Conservation (phyloP, 441 rosid species). For the Erodium trifolium region DNA sequence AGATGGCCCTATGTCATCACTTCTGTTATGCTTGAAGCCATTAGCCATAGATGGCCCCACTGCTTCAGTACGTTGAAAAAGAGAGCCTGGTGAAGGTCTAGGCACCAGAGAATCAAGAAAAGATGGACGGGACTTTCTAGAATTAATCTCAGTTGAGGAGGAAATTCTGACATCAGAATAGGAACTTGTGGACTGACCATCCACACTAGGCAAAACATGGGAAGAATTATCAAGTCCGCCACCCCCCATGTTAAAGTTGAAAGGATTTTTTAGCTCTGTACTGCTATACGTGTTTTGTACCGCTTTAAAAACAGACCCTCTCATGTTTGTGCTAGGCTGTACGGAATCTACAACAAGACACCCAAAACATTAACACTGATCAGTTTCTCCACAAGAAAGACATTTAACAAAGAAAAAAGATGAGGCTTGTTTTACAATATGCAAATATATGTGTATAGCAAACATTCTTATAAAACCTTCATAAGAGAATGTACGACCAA, state of each 20-base stretch:
- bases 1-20: slow-evolving; percentile 31
- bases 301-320: slow-evolving; percentile 37
- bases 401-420: background rate
- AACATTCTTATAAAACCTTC: slow-evolving; percentile 27
- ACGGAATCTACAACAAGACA: slow-evolving; percentile 32
- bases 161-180: slow-evolving; percentile 39
- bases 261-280: slow-evolving; percentile 26
- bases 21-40: slow-evolving; percentile 30
- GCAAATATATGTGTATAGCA: slow-evolving; percentile 8
- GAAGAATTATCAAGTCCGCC: slow-evolving; percentile 38
- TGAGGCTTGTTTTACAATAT: background rate
- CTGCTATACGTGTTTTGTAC: slow-evolving; percentile 25
- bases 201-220: slow-evolving; percentile 29
- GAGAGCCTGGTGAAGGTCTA: slow-evolving; percentile 41
- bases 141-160: slow-evolving; percentile 40
- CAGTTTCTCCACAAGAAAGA: slow-evolving; percentile 19
- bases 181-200: slow-evolving; percentile 37
- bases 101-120: slow-evolving; percentile 74
- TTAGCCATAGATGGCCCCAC: slow-evolving; percentile 28
- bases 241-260: slow-evolving; percentile 26
- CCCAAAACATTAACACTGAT: slow-evolving; percentile 12
- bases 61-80: slow-evolving; percentile 32
- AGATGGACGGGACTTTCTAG: slow-evolving; percentile 71
- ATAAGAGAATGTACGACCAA: slow-evolving; percentile 28
- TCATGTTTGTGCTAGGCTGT: slow-evolving; percentile 29